Conservation (phyloP, 2,329 filamentous ascomycete genomes). For the Aspergillus brasiliensis region DNA sequence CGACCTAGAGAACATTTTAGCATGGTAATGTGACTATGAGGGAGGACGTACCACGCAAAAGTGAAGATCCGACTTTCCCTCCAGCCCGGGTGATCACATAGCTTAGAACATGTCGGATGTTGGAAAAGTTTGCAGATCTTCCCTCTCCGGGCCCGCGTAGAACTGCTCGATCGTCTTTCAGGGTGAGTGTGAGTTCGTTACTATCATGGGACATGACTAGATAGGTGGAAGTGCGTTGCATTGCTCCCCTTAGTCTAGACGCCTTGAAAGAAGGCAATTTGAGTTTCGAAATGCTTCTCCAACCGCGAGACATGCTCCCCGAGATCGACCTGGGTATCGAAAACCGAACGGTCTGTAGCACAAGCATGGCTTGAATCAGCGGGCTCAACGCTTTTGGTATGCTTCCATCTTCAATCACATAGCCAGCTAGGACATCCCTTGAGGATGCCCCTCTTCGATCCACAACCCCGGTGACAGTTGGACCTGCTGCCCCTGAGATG, state of each 20-base stretch:
- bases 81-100: not conserved
- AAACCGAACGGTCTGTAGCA: conserved; percentile 9
- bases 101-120: not conserved
- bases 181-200: not conserved
- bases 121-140: not conserved
- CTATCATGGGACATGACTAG: conserved; percentile 6
- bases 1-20: not conserved
- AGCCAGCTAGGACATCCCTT: conserved; percentile 13
- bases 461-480: conserved; percentile 21
- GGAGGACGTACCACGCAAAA: not conserved
- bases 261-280: not conserved
- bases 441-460: conserved; percentile 11
- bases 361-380: conserved; percentile 13
- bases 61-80: not conserved
- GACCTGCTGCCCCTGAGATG: conserved; percentile 29
- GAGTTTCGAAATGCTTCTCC: not conserved
- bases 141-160: not conserved
- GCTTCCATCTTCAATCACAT: conserved; percentile 22
- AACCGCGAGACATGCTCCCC: not conserved
- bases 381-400: conserved; percentile 19
- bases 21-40: not conserved
- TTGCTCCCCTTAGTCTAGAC: not conserved
- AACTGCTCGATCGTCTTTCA: not conserved
- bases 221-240: not conserved
- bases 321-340: not conserved